phyloP scores from a whole-genome alignment of 208 protist species.

The Crithidia sp. region DNA sequence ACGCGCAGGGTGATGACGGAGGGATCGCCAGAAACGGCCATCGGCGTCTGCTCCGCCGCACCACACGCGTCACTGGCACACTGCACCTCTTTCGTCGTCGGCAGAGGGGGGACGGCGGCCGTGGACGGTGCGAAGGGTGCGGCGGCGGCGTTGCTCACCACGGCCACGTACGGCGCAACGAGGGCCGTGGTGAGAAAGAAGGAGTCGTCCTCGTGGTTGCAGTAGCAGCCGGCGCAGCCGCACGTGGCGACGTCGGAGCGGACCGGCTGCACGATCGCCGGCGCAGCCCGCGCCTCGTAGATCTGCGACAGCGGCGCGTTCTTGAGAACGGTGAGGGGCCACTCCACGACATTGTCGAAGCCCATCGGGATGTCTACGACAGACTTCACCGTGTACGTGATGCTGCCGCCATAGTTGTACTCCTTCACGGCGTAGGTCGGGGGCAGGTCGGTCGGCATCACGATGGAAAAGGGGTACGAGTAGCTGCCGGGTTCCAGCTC shows the following conservation, averaged over 20 bases:
- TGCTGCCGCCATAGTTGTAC: neutral
- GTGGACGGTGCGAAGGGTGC: neutral
- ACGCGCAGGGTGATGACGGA: neutral
- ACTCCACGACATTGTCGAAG: neutral
- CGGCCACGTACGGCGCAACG: neutral
- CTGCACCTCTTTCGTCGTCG: neutral
- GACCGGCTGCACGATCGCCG: neutral
- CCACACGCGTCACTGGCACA: neutral
- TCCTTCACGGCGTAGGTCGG: conserved; percentile 5
- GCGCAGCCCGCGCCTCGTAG: neutral
- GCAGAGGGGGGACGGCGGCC: neutral
- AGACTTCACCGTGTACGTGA: neutral
- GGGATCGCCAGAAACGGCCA: neutral
- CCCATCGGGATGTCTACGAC: conserved; percentile 2
- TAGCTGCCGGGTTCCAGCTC: conserved; percentile 18
- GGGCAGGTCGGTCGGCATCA: neutral
- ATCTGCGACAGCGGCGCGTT: neutral
- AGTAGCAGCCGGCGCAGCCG: neutral
- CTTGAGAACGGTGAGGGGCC: neutral
- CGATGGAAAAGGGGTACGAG: conserved; percentile 13
- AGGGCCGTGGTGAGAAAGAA: neutral
- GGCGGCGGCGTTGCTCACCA: neutral
- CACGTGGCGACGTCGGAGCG: neutral
- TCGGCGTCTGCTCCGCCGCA: neutral
- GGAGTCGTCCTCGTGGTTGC: neutral